Conservation (phyloP, 164 flowering plant genomes). For the Buxus sempervirens region DNA sequence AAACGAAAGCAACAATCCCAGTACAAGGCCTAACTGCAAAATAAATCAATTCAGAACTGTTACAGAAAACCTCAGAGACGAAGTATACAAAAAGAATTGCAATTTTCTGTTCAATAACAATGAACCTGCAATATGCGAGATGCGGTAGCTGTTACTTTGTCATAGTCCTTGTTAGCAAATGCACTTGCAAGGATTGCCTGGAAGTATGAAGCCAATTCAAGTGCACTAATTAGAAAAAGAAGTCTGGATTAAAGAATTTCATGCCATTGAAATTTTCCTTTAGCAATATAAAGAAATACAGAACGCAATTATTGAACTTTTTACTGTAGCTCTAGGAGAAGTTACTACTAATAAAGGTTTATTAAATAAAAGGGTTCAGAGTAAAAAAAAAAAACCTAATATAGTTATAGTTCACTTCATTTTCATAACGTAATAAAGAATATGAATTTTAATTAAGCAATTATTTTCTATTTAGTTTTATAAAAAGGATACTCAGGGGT, state of each 20-base stretch:
- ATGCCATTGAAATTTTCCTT: not conserved
- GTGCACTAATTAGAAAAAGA: not conserved
- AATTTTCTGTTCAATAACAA: not conserved
- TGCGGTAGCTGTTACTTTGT: constrained; percentile 57
- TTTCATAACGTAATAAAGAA: too few relatives aligned
- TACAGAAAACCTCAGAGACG: not conserved
- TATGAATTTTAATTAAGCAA: too few relatives aligned
- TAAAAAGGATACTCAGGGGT: too few relatives aligned
- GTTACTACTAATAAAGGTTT: too few relatives aligned
- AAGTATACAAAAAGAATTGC: not conserved
- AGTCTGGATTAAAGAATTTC: not conserved
- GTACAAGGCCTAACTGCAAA: constrained; percentile 67
- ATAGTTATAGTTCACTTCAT: too few relatives aligned
- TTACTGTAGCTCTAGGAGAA: too few relatives aligned
- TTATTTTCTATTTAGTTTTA: too few relatives aligned
- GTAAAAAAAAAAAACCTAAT: too few relatives aligned
- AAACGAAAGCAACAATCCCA: constrained; percentile 57
- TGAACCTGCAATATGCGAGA: constrained; percentile 79
- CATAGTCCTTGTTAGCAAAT: constrained; percentile 72
- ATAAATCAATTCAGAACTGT: not conserved
- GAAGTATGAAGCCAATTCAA: not conserved
- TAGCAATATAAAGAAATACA: not conserved
- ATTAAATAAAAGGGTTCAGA: too few relatives aligned
- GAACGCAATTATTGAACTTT: too few relatives aligned
- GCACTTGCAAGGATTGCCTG: constrained; percentile 90